Conservation (phyloP, 2,329 filamentous ascomycete species). For the Aspergillus amoenus region DNA sequence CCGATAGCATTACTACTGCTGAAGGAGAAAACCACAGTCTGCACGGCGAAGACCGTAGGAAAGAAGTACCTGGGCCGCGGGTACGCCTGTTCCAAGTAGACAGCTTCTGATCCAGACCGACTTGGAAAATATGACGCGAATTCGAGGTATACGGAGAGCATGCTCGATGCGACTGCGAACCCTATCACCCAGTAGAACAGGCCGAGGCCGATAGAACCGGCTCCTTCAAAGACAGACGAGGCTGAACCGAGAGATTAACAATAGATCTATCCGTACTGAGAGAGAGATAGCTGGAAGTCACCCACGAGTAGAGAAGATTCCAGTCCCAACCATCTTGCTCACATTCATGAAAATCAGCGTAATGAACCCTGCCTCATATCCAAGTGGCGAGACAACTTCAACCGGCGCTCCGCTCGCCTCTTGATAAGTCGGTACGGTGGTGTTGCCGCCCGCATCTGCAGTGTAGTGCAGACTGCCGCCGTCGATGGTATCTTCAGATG, state of each 20-base stretch:
- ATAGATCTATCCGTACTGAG: neutral
- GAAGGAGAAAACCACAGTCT: slow-evolving; percentile 64
- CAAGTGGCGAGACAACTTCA: slow-evolving; percentile 58
- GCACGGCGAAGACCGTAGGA: slow-evolving; percentile 63
- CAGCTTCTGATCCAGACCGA: slow-evolving; percentile 64
- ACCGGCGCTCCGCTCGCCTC: slow-evolving; percentile 63
- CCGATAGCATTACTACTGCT: slow-evolving; percentile 64
- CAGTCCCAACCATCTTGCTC: slow-evolving; percentile 63
- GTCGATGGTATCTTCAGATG: slow-evolving; percentile 8
- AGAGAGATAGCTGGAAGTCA: slow-evolving; percentile 6
- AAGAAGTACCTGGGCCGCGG: slow-evolving; percentile 65
- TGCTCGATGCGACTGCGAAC: slow-evolving; percentile 56
- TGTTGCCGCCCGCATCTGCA: slow-evolving; percentile 40
- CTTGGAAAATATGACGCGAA: slow-evolving; percentile 65
- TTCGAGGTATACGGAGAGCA: slow-evolving; percentile 62
- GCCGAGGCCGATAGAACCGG: slow-evolving; percentile 62
- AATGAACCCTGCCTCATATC: slow-evolving; percentile 57
- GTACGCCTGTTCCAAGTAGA: slow-evolving; percentile 68
- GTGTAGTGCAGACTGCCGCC: slow-evolving; percentile 16
- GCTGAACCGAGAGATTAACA: slow-evolving; percentile 40
- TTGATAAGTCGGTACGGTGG: slow-evolving; percentile 54
- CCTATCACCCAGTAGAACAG: slow-evolving; percentile 67
- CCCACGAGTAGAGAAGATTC: slow-evolving; percentile 65
- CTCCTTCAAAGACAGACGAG: slow-evolving; percentile 56
- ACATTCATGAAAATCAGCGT: slow-evolving; percentile 62